Percentiles rank a stretch among this genome's conserved stretches.
phyloP scores from a whole-genome alignment of 345 rosid species.

The Gossypium stocksii region DNA sequence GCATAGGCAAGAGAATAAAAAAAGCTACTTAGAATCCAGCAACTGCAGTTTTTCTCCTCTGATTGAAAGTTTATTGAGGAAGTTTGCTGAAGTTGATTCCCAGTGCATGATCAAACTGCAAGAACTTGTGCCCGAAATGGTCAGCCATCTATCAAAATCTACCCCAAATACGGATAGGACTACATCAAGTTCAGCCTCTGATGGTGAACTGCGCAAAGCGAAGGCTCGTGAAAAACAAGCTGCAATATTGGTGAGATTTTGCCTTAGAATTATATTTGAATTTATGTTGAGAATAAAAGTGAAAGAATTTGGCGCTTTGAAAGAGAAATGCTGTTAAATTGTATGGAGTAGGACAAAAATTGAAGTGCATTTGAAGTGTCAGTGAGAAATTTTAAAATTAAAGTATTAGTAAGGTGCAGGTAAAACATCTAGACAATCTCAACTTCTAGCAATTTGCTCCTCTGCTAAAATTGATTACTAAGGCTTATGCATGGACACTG shows the following conservation, averaged over 20 bases:
- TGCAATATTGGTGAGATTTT: slow-evolving; percentile 66
- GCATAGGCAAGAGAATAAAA: slow-evolving; percentile 46
- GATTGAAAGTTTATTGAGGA: slow-evolving; percentile 68
- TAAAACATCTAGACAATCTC: not conserved
- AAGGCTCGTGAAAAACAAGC: slow-evolving; percentile 89
- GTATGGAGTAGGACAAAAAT: not conserved
- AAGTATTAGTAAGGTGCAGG: not conserved
- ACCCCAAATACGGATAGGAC: slow-evolving; percentile 24
- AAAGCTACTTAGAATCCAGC: slow-evolving; percentile 53
- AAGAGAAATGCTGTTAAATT: not conserved
- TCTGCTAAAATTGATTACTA: not conserved
- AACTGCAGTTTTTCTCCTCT: slow-evolving; percentile 62
- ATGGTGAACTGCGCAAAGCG: slow-evolving; percentile 71
- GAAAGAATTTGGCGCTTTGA: not conserved
- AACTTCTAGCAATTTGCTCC: not conserved
- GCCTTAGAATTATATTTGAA: slow-evolving; percentile 2
- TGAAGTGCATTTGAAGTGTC: not conserved
- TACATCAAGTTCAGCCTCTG: slow-evolving; percentile 35
- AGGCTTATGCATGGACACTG: not conserved
- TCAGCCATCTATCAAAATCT: slow-evolving; percentile 40
- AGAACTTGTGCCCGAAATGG: slow-evolving; percentile 73
- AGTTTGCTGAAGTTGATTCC: slow-evolving; percentile 67
- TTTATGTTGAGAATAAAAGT: not conserved
- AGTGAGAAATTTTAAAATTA: not conserved
- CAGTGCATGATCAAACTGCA: slow-evolving; percentile 60